These are phyloP conservation scores for Trichoderma erinaceum DNA, from an alignment of 495 filamentous ascomycete species.

Conservation along the genomic window DNA sequence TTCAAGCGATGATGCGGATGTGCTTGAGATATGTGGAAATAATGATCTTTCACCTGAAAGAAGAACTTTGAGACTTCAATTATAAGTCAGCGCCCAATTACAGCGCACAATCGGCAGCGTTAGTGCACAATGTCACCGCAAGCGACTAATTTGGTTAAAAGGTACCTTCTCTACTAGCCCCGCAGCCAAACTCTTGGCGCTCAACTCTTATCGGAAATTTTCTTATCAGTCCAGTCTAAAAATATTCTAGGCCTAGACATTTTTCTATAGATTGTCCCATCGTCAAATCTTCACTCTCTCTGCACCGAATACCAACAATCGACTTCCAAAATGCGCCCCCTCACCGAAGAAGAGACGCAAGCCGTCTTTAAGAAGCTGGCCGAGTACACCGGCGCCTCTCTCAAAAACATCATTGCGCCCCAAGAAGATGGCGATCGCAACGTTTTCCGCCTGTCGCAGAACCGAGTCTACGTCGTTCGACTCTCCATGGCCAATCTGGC, in stretches of 20 bases:
- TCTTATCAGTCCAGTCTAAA: background rate
- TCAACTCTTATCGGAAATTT: constrained; percentile 9
- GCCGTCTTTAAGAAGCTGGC: constrained; percentile 79
- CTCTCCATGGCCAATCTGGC: constrained; percentile 87
- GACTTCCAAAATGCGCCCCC: constrained; percentile 54
- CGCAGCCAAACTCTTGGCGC: background rate
- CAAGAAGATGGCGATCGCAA: constrained; percentile 64
- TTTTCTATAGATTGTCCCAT: background rate
- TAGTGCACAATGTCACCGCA: background rate
- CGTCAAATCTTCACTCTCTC: background rate
- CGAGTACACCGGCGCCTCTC: constrained; percentile 69
- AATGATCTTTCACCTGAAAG: too few relatives aligned
- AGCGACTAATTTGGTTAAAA: background rate
- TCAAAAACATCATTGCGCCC: constrained; percentile 73
- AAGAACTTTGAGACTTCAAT: too few relatives aligned
- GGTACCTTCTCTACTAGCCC: background rate
- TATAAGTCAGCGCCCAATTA: too few relatives aligned
- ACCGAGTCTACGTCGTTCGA: constrained; percentile 82
- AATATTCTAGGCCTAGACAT: constrained; percentile 1
- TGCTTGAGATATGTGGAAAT: too few relatives aligned
- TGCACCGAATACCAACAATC: background rate
- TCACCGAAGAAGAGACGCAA: constrained; percentile 67
- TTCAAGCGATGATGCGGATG: too few relatives aligned
- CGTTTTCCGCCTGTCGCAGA: constrained; percentile 73
- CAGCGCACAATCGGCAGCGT: background rate